phyloP scores from a whole-genome alignment of 352 stramenopile genomes.

The Pilasporangium apinafurcum region DNA sequence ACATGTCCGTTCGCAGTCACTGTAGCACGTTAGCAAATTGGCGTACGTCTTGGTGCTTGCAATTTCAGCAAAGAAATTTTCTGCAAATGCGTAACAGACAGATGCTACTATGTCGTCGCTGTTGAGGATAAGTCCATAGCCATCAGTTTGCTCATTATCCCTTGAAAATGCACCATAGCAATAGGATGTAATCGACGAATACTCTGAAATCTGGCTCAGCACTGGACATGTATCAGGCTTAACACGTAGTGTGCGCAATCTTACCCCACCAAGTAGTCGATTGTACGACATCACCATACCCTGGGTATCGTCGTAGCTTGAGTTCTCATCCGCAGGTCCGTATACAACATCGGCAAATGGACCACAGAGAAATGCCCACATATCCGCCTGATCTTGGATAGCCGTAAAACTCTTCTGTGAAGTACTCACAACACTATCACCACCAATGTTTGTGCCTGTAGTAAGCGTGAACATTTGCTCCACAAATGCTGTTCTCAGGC shows the following conservation, averaged over 20 bases:
- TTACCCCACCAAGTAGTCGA: conserved; percentile 40
- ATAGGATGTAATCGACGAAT: conserved; percentile 46
- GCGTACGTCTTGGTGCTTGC: conserved; percentile 31
- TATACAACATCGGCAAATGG: conserved; percentile 56
- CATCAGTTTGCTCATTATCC: conserved; percentile 23
- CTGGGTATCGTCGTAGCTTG: background rate
- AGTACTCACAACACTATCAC: background rate
- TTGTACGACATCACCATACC: conserved; percentile 44
- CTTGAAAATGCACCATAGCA: conserved; percentile 48
- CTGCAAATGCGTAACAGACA: conserved; percentile 33
- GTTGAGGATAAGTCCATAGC: conserved; percentile 62
- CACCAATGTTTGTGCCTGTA: conserved; percentile 3
- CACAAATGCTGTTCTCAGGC: conserved; percentile 35
- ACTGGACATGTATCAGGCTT: conserved; percentile 37
- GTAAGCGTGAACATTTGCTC: conserved; percentile 38
- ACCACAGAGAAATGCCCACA: conserved; percentile 59
- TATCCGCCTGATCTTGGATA: conserved; percentile 52
- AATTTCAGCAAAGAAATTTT: conserved; percentile 37
- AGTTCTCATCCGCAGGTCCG: conserved; percentile 8
- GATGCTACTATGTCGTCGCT: conserved; percentile 33
- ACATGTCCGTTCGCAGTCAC: conserved; percentile 33
- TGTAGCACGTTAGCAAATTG: conserved; percentile 49
- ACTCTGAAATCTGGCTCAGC: conserved; percentile 51
- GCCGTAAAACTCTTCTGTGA: conserved; percentile 34
- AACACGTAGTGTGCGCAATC: conserved; percentile 50